A percentile compares a stretch with the other conserved stretches of the same genome.
Conservation (phyloP, 2,329 filamentous ascomycete genomes). For the Aureobasidium sp. region DNA sequence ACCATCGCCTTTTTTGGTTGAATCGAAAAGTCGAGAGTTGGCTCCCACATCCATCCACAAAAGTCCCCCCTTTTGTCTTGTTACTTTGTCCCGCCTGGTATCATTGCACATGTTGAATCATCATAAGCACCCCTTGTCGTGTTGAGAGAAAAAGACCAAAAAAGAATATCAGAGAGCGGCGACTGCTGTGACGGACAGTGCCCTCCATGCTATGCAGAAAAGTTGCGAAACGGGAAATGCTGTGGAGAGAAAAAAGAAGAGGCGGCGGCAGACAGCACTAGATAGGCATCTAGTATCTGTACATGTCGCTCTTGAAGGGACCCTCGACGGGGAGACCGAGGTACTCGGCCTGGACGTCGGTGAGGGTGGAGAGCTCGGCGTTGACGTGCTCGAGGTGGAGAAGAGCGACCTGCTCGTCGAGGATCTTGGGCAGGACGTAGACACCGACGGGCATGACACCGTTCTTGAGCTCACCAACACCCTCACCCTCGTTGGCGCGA, state of each 20-base stretch:
- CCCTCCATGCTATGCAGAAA: slow-evolving; percentile 7
- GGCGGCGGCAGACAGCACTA: neutral
- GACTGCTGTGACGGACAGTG: neutral
- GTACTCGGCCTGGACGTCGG: slow-evolving; percentile 85
- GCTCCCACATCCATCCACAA: slow-evolving; percentile 21
- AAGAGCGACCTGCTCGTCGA: slow-evolving; percentile 96
- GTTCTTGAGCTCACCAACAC: slow-evolving; percentile 48
- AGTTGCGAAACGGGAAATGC: slow-evolving; percentile 15
- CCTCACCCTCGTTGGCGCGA: slow-evolving; percentile 33
- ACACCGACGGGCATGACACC: slow-evolving; percentile 84
- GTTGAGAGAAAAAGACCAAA: slow-evolving; percentile 16
- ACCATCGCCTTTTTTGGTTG: slow-evolving; percentile 19
- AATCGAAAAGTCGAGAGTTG: slow-evolving; percentile 23
- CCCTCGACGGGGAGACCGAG: slow-evolving; percentile 78
- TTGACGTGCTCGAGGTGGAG: slow-evolving; percentile 92
- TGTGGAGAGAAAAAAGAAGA: slow-evolving; percentile 4
- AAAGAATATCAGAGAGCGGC: neutral
- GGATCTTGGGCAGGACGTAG: slow-evolving; percentile 96
- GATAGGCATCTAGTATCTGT: slow-evolving; percentile 57
- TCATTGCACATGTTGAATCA: slow-evolving; percentile 34
- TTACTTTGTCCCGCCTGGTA: slow-evolving; percentile 45
- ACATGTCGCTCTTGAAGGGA: slow-evolving; percentile 94
- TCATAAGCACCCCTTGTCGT: slow-evolving; percentile 20
- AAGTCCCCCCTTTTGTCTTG: slow-evolving; percentile 50
- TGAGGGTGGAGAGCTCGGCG: slow-evolving; percentile 85